These are phyloP conservation scores for Chlamydomonas asymmetrica DNA, from an alignment of 139 green algal genomes.

Conservation along the genomic window DNA sequence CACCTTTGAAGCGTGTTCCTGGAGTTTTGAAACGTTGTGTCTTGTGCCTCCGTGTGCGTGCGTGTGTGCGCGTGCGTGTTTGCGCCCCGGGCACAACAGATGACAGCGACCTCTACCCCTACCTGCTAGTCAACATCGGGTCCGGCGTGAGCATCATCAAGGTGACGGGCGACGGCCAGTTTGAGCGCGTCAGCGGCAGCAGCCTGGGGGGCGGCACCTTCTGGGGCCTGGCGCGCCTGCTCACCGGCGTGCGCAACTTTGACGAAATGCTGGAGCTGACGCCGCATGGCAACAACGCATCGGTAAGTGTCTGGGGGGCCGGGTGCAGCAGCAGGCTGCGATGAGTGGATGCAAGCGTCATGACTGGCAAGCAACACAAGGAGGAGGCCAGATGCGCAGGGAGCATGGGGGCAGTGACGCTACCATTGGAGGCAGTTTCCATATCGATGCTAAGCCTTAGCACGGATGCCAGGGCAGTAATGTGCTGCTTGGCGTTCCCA, in stretches of 20 bases:
- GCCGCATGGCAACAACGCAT: conserved; percentile 84
- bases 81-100: conserved; percentile 13
- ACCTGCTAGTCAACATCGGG: conserved; percentile 98
- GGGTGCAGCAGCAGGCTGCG: not conserved
- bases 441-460: no score
- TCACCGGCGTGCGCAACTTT: conserved; percentile 77
- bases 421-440: no score
- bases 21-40: no score
- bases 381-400: no score
- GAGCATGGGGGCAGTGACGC: no score
- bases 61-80: not conserved
- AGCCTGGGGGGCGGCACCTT: conserved; percentile 98
- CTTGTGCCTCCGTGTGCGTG: not conserved
- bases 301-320: conserved; percentile 42
- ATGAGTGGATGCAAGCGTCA: not conserved
- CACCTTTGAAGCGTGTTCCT: no score
- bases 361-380: no score
- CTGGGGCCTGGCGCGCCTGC: conserved; percentile 92
- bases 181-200: conserved; percentile 87
- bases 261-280: conserved; percentile 96
- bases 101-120: conserved; percentile 87
- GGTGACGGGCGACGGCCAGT: conserved; percentile 66
- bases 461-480: no score
- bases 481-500: no score
- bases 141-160: conserved; percentile 95